Conservation (phyloP, 495 filamentous ascomycete genomes). For the Thozetella sp. region DNA sequence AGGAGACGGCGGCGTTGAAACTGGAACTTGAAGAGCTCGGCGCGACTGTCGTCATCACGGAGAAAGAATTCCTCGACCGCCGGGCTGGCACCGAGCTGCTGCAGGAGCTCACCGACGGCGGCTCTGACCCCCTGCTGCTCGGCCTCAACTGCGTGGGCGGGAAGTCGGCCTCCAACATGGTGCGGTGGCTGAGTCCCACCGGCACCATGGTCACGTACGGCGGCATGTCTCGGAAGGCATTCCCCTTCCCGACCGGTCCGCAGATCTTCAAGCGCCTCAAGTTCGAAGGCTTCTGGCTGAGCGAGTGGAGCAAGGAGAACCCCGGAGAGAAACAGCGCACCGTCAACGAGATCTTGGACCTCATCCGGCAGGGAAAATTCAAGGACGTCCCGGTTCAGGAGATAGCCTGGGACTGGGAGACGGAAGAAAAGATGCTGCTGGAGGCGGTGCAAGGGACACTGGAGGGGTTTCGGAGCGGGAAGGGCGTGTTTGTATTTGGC, state of each 20-base stretch:
- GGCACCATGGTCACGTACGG: constrained; percentile 91
- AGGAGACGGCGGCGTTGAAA: constrained; percentile 68
- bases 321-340: constrained; percentile 74
- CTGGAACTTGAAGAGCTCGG: constrained; percentile 71
- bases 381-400: constrained; percentile 79
- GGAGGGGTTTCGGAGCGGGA: constrained; percentile 78
- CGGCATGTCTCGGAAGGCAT: constrained; percentile 86
- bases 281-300: constrained; percentile 95
- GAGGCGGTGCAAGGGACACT: constrained; percentile 82
- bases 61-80: constrained; percentile 64
- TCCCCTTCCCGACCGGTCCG: constrained; percentile 73
- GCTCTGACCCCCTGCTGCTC: constrained; percentile 67
- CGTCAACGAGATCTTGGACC: constrained; percentile 76
- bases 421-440: constrained; percentile 65
- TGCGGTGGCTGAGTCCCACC: constrained; percentile 63
- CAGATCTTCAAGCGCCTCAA: constrained; percentile 89
- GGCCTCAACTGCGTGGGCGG: constrained; percentile 97
- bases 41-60: constrained; percentile 81
- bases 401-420: constrained; percentile 79
- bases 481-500: constrained; percentile 83
- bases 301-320: constrained; percentile 79
- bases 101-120: constrained; percentile 66
- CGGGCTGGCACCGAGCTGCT: constrained; percentile 65
- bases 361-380: constrained; percentile 76
- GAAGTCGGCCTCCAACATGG: constrained; percentile 71